A percentile compares a stretch with the other conserved stretches of the same genome.
Conservation (phyloP, 495 filamentous ascomycete species). For the Neurospora sp. region DNA sequence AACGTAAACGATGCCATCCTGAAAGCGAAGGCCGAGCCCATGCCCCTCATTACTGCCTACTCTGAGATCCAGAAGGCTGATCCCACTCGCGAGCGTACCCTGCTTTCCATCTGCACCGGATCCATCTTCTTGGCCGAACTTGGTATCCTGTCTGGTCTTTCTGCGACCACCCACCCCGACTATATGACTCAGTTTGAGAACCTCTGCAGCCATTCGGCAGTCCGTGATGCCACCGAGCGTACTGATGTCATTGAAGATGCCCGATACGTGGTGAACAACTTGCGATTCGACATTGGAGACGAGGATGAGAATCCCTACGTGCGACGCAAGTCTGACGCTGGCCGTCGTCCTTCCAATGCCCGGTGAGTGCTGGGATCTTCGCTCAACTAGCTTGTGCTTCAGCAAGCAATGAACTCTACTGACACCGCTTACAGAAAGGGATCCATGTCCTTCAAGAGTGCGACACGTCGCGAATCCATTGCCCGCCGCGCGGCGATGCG, state of each 20-base stretch:
- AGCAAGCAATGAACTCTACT: neutral
- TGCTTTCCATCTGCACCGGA: conserved; percentile 70
- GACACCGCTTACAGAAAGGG: conserved; percentile 41
- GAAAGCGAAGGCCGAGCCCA: conserved; percentile 49
- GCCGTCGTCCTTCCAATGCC: conserved; percentile 48
- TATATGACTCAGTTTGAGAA: conserved; percentile 54
- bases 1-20: conserved; percentile 37
- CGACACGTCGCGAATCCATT: conserved; percentile 56
- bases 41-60: conserved; percentile 54
- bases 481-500: conserved; percentile 53
- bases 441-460: conserved; percentile 58
- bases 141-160: conserved; percentile 61
- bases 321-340: conserved; percentile 52
- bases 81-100: conserved; percentile 57
- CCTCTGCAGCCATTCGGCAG: conserved; percentile 54
- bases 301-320: conserved; percentile 69
- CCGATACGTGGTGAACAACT: conserved; percentile 72
- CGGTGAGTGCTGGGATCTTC: conserved; percentile 29
- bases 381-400: too few relatives aligned
- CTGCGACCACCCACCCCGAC: conserved; percentile 61
- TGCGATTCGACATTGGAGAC: conserved; percentile 63
- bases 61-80: conserved; percentile 57
- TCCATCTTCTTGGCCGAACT: conserved; percentile 59
- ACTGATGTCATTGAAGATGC: conserved; percentile 65
- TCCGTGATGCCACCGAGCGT: conserved; percentile 45